Conservation (phyloP, 2,329 filamentous ascomycete species). For the Fusarium stilboides region DNA sequence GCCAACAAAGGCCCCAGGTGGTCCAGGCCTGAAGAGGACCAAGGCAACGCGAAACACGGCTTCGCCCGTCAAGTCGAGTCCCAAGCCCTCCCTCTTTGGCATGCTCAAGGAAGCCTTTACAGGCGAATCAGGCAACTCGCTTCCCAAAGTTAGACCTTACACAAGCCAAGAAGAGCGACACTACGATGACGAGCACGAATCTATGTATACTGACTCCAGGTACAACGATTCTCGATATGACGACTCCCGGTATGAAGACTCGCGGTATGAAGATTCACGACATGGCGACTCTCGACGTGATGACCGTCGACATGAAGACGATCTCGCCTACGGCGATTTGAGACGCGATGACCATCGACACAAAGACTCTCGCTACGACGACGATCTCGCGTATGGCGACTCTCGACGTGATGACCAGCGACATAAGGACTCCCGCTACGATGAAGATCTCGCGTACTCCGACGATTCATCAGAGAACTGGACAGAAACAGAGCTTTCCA, state of each 20-base stretch:
- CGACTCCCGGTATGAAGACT: conserved; percentile 30
- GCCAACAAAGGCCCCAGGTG: conserved; percentile 40
- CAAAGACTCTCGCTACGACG: conserved; percentile 4
- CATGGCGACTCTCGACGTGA: conserved; percentile 38
- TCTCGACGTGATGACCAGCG: too few relatives aligned
- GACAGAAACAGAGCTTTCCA: conserved; percentile 47
- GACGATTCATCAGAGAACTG: conserved; percentile 47
- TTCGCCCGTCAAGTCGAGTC: conserved; percentile 63
- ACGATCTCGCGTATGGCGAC: too few relatives aligned
- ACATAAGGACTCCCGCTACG: conserved; percentile 26
- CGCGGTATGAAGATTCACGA: conserved; percentile 35
- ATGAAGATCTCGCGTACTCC: conserved; percentile 40
- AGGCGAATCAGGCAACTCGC: conserved; percentile 69
- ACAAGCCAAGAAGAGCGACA: conserved; percentile 63
- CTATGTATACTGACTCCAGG: conserved; percentile 46
- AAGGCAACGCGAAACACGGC: conserved; percentile 67
- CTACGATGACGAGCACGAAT: conserved; percentile 48
- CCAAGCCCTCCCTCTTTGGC: conserved; percentile 70
- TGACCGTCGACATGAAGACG: conserved; percentile 31
- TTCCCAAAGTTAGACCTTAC: conserved; percentile 63
- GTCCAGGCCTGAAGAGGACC: conserved; percentile 66
- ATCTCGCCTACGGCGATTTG: too few relatives aligned
- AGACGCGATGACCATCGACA: conserved; percentile 7
- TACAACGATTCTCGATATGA: conserved; percentile 39
- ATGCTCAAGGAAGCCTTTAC: conserved; percentile 74